Evolutionary conservation across 352 stramenopile species (phyloP), one percentile per base, ranked within the genome.

Genomic region (Hyphochytrium catenoides): DNA sequence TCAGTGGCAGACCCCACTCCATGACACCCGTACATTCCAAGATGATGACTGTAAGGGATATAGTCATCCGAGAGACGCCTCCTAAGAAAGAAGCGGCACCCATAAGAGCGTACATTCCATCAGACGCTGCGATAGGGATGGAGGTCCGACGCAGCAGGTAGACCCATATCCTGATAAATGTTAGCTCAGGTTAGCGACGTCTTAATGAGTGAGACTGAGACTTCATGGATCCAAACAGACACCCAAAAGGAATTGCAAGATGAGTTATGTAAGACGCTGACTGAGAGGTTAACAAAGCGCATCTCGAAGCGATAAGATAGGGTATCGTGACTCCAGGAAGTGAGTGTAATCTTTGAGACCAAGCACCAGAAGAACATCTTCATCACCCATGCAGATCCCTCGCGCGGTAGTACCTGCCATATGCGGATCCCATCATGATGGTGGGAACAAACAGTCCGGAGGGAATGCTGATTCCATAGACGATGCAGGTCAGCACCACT

Each of bases 1-100:
- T 97, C 26, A 98, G 79, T 7, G 89, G 89, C 12, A 98, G 61
- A 36, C 91, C 78, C 62, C 93, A 98, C 52, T 96, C 77, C 42
- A 97, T 91, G 48, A 96, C 86, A 20, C 89, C 86, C n/a, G 91
- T 97, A 32, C 83, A 90, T 51, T 98, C 89, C 12, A 97, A 59
- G 30, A 98, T 76, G 41, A 98, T 97, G 24, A 98, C 91, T 0
- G 85, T 96, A 2, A 98, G 58, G 7, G 75, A 95, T 32, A 98
- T 96, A 3, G 88, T 96, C 89, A 98, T 97, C 9, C 91, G 66
- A 6, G 7, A 18, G 9, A 29, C 38, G 34, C 42, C 79, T 20
- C 88, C 86, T 15, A 97, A 67, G 39, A 97, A 87, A 28, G 67
- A 86, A 1, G 82, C 88, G 6, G 87, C 75, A 17, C 87, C 89